A percentile compares a stretch with the other conserved stretches of the same genome.
These are phyloP conservation scores for Hemileia vastatrix DNA, from an alignment of 1,284 basidiomycete genomes.

Conservation along the genomic window DNA sequence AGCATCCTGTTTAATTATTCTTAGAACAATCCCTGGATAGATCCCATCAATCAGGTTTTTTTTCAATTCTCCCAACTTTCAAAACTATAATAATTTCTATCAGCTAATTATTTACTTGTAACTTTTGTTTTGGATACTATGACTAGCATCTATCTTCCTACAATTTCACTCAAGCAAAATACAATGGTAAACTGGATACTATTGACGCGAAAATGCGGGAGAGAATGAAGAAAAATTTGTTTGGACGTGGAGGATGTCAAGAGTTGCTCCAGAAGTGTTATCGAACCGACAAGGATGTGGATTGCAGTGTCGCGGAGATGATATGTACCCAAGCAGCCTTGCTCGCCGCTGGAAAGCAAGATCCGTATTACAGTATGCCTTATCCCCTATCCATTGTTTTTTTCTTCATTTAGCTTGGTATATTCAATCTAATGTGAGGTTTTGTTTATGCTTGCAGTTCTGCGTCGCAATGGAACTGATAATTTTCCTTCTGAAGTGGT, in stretches of 20 bases:
- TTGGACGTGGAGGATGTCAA: constrained; percentile 4
- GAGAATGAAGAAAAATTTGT: neutral
- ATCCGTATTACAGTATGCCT: constrained; percentile 19
- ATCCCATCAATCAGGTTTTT: constrained; percentile 9
- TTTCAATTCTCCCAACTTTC: neutral
- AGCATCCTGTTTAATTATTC: neutral
- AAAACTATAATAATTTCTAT: neutral
- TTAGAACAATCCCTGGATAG: constrained; percentile 22
- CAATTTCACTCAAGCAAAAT: constrained; percentile 20
- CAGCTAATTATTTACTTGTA: neutral
- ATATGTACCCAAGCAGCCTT: constrained; percentile 7
- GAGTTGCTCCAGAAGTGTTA: constrained; percentile 11
- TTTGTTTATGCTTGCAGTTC: neutral
- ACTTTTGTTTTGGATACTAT: neutral
- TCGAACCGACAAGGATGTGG: constrained; percentile 1
- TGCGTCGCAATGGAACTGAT: neutral
- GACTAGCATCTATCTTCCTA: constrained; percentile 11
- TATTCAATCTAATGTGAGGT: neutral
- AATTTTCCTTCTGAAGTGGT: constrained; percentile 10
- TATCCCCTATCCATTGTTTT: neutral
- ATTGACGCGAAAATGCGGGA: neutral
- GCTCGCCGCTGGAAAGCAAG: constrained; percentile 6
- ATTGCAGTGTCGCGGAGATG: constrained; percentile 12
- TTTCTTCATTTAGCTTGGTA: neutral
- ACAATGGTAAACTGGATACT: constrained; percentile 12